These are phyloP conservation scores for Serendipita sp. DNA, from an alignment of 768 basidiomycete species.

Conservation along the genomic window DNA sequence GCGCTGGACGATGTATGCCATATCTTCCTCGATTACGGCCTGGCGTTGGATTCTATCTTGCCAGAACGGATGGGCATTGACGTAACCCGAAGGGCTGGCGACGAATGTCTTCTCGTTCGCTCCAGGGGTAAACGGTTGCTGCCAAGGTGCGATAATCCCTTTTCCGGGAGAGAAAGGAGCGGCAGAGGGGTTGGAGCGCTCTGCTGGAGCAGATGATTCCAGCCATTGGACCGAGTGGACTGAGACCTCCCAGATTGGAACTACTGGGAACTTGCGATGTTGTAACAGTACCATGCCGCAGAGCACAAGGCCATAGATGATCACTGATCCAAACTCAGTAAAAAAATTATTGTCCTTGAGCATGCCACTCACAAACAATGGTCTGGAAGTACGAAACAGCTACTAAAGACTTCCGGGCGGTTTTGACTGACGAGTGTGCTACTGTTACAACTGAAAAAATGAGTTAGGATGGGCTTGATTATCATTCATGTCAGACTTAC, in stretches of 20 bases:
- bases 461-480: neutral
- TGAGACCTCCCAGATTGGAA: neutral
- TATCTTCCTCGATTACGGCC: neutral
- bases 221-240: constrained; percentile 2
- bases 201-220: neutral
- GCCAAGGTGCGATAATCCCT: neutral
- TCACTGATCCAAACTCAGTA: neutral
- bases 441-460: neutral
- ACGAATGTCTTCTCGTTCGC: neutral
- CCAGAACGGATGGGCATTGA: constrained; percentile 2
- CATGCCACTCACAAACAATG: neutral
- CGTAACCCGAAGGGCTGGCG: neutral
- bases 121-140: neutral
- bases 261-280: neutral
- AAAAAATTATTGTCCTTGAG: neutral
- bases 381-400: neutral
- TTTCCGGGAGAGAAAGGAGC: neutral
- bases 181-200: neutral
- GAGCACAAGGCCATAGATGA: neutral
- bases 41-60: neutral
- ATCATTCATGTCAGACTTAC: neutral
- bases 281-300: neutral
- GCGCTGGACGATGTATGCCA: neutral
- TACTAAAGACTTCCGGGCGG: neutral
- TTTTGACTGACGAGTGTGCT: neutral